These are phyloP conservation scores for Alternaria sp. DNA, from an alignment of 2,329 filamentous ascomycete genomes.

Conservation along the genomic window DNA sequence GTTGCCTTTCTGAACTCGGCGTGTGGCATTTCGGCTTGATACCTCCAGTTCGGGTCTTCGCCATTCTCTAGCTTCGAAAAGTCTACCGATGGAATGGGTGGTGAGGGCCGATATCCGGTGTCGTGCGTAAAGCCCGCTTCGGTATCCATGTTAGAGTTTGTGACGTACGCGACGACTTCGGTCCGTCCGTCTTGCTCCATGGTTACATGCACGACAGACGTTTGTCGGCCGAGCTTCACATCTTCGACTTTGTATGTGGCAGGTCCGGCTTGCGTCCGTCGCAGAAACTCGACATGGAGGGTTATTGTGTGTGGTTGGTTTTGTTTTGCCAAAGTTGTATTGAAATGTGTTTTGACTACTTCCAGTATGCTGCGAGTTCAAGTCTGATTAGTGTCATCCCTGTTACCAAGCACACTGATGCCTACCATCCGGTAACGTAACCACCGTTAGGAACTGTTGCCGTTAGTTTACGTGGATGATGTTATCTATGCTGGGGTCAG, in stretches of 20 bases:
- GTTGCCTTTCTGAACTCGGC: conserved; percentile 59
- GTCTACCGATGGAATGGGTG: conserved; percentile 54
- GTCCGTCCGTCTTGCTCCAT: conserved; percentile 65
- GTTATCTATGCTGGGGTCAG: background rate
- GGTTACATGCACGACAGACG: conserved; percentile 69
- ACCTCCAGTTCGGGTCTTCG: conserved; percentile 59
- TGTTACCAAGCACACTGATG: background rate
- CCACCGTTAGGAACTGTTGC: conserved; percentile 73
- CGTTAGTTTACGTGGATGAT: conserved; percentile 6
- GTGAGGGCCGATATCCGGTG: conserved; percentile 63
- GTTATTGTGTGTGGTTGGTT: conserved; percentile 70
- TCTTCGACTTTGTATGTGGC: conserved; percentile 67
- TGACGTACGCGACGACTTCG: conserved; percentile 71
- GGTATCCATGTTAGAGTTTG: conserved; percentile 67
- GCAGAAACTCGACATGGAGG: conserved; percentile 71
- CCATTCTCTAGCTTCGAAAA: conserved; percentile 54
- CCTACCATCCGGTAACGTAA: conserved; percentile 65
- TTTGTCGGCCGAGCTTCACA: conserved; percentile 70
- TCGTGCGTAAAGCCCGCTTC: conserved; percentile 66
- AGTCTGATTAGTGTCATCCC: conserved; percentile 1
- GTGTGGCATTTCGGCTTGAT: conserved; percentile 55
- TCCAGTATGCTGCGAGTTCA: conserved; percentile 59
- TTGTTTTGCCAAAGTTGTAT: conserved; percentile 63
- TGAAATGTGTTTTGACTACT: conserved; percentile 67
- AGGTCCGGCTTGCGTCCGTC: conserved; percentile 67